These are phyloP conservation scores for Aspergillus floridensis DNA, from an alignment of 2,329 filamentous ascomycete species.

Conservation along the genomic window DNA sequence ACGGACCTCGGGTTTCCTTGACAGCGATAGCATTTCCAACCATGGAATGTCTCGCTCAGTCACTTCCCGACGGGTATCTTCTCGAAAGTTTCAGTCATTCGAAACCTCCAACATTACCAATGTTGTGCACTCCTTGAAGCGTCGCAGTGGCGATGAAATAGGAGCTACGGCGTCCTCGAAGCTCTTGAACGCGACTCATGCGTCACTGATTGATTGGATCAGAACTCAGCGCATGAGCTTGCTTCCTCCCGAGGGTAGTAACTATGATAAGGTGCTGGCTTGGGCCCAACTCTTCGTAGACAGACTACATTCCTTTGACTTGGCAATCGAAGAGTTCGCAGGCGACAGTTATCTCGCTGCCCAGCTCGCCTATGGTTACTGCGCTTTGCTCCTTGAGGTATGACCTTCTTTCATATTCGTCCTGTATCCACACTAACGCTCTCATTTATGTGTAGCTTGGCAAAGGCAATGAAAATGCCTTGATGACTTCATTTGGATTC, in stretches of 20 bases:
- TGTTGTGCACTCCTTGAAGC: constrained; percentile 15
- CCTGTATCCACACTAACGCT: not conserved
- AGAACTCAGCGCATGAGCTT: constrained; percentile 38
- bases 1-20: constrained; percentile 5
- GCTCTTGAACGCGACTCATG: constrained; percentile 12
- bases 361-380: constrained; percentile 51
- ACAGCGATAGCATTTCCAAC: constrained; percentile 9
- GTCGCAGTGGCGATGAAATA: constrained; percentile 15
- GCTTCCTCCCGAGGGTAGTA: constrained; percentile 41
- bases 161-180: constrained; percentile 10
- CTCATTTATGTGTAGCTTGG: constrained; percentile 40
- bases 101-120: constrained; percentile 14
- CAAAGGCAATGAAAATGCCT: constrained; percentile 46
- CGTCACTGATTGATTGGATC: constrained; percentile 36
- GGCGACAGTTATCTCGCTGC: constrained; percentile 43
- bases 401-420: not conserved
- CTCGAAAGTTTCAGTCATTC: constrained; percentile 10
- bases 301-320: constrained; percentile 38
- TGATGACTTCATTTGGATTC: constrained; percentile 53
- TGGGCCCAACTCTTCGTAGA: constrained; percentile 43
- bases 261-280: constrained; percentile 41
- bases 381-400: constrained; percentile 50
- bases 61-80: constrained; percentile 9
- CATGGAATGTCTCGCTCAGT: constrained; percentile 10
- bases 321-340: constrained; percentile 36